Evolutionary conservation across 805 yeast genomes (phyloP).

Genomic region (Hanseniaspora osmophila): DNA sequence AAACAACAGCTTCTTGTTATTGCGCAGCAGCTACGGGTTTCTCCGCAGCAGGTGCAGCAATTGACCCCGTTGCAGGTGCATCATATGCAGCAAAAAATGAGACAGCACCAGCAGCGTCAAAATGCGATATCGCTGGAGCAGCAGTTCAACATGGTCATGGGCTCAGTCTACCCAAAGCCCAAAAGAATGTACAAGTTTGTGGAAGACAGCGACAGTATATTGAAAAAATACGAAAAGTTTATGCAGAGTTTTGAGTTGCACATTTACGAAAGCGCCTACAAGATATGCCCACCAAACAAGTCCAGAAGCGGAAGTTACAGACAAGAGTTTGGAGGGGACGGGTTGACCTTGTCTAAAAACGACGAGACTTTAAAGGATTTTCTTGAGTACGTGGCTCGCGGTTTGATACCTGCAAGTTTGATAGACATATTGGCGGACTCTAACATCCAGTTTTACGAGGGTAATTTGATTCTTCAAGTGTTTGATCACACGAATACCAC

Average conservation of each 20-base stretch:
- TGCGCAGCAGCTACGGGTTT: conserved; percentile 1
- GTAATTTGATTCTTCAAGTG: conserved; percentile 76
- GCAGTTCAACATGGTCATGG: conserved; percentile 24
- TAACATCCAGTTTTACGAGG: conserved; percentile 74
- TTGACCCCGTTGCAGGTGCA: background rate
- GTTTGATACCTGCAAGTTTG: conserved; percentile 77
- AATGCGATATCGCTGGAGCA: conserved; percentile 25
- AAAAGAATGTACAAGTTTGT: conserved; percentile 42
- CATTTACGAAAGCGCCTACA: conserved; percentile 79
- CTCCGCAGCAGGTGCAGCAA: background rate
- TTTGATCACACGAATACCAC: conserved; percentile 60
- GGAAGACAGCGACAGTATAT: conserved; percentile 56
- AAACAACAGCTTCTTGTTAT: conserved; percentile 9
- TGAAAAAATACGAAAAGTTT: conserved; percentile 60
- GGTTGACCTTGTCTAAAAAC: conserved; percentile 59
- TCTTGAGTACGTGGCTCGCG: conserved; percentile 61
- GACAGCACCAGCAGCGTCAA: conserved; percentile 26
- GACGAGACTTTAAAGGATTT: conserved; percentile 71
- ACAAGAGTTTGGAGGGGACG: conserved; percentile 37
- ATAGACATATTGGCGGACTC: conserved; percentile 83
- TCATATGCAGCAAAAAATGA: background rate
- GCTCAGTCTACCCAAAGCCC: conserved; percentile 25
- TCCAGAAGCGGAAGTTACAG: conserved; percentile 22
- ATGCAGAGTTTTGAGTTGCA: conserved; percentile 81
- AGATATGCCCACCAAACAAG: conserved; percentile 64